Conservation (phyloP, 306 rosid genomes). For the Potentilla sterilis region DNA sequence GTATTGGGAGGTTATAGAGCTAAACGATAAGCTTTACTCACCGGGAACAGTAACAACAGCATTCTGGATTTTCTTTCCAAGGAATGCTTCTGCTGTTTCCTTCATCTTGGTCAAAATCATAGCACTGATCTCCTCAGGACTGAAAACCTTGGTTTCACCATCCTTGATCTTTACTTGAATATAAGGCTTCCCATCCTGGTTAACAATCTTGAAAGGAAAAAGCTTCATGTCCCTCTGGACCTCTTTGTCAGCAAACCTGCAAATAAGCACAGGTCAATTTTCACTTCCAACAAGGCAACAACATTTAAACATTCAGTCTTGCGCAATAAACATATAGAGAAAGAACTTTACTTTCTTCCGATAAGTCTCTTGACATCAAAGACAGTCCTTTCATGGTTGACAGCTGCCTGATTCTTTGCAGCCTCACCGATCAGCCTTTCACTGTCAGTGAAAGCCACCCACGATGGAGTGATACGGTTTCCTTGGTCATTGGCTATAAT, state of each 20-base stretch:
- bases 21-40: constrained; percentile 23
- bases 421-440: constrained; percentile 99
- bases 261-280: constrained; percentile 14
- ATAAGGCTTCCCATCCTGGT: constrained; percentile 95
- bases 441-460: constrained; percentile 85
- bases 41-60: constrained; percentile 98
- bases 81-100: constrained; percentile 98
- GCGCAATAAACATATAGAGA: not conserved
- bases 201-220: constrained; percentile 87
- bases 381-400: constrained; percentile 87
- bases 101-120: constrained; percentile 88
- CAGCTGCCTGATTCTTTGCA: constrained; percentile 99
- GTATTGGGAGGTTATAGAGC: not conserved
- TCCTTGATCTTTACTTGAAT: constrained; percentile 81
- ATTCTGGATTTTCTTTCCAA: constrained; percentile 83
- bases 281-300: not conserved
- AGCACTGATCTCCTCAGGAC: constrained; percentile 97
- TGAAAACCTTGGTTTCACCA: constrained; percentile 93
- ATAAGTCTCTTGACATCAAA: constrained; percentile 98
- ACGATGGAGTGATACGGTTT: constrained; percentile 97
- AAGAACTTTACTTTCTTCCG: constrained; percentile 73
- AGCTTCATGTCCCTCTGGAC: constrained; percentile 90
- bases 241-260: constrained; percentile 89
- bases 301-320: not conserved
- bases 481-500: constrained; percentile 99